Conservation (phyloP, 495 filamentous ascomycete species). For the Penicillium tannophilum region DNA sequence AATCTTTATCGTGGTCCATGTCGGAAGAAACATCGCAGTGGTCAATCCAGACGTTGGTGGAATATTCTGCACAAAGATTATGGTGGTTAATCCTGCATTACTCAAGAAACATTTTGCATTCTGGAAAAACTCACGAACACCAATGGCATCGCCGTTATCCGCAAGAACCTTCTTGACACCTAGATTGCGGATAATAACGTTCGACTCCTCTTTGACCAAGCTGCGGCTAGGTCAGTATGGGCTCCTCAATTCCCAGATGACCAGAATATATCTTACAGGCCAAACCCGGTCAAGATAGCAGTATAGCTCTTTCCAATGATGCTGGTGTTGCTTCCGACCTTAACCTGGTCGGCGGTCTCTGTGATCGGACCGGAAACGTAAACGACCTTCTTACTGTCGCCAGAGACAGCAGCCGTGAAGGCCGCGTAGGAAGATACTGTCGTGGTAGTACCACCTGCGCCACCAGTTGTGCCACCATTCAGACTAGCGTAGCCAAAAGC, state of each 20-base stretch:
- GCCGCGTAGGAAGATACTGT: constrained; percentile 59
- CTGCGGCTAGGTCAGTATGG: constrained; percentile 11
- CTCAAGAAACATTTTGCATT: too few relatives aligned
- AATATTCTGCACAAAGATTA: constrained; percentile 26
- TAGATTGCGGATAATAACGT: constrained; percentile 67
- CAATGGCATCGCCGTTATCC: constrained; percentile 61
- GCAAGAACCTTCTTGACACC: constrained; percentile 59
- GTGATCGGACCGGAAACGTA: constrained; percentile 50
- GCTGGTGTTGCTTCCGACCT: constrained; percentile 56
- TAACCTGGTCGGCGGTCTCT: constrained; percentile 42
- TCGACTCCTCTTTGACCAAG: constrained; percentile 51
- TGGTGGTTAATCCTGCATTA: too few relatives aligned
- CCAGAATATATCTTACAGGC: constrained; percentile 23
- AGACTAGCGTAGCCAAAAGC: constrained; percentile 44
- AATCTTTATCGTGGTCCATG: constrained; percentile 59
- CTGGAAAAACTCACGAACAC: constrained; percentile 44
- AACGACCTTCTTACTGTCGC: constrained; percentile 49
- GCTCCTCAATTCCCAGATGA: not conserved
- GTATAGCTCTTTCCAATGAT: constrained; percentile 49
- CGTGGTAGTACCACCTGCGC: constrained; percentile 58
- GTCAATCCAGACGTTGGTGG: constrained; percentile 70
- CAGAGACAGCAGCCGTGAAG: constrained; percentile 51
- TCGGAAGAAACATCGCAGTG: constrained; percentile 66
- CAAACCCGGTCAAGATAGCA: constrained; percentile 35
- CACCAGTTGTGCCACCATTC: constrained; percentile 61